phyloP scores from a whole-genome alignment of 2,329 filamentous ascomycete species.

The Drechmeria coniospora region DNA sequence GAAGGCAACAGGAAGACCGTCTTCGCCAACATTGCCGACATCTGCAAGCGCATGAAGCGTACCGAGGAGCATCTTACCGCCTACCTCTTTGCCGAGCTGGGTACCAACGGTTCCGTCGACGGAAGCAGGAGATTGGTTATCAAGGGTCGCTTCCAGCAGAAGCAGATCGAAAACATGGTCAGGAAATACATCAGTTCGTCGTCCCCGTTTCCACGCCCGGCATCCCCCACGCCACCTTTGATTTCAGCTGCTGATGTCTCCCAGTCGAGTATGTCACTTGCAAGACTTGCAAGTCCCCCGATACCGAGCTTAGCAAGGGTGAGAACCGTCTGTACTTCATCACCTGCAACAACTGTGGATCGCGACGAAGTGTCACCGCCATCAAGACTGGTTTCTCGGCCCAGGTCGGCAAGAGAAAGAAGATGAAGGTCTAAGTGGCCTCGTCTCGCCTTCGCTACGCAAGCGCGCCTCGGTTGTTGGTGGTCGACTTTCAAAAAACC shows the following conservation, averaged over 20 bases:
- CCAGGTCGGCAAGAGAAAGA: constrained; percentile 96
- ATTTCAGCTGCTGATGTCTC: neutral
- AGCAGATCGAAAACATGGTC: constrained; percentile 95
- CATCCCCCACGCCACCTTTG: neutral
- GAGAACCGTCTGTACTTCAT: constrained; percentile 99
- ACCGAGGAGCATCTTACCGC: constrained; percentile 94
- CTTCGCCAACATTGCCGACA: constrained; percentile 97
- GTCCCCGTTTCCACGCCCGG: neutral
- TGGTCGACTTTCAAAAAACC: too few relatives aligned
- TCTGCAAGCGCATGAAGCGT: constrained; percentile 98
- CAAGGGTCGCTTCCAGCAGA: constrained; percentile 99
- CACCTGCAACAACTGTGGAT: constrained; percentile 75
- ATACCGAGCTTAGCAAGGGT: constrained; percentile 94
- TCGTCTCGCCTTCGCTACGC: too few relatives aligned
- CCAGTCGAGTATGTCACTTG: constrained; percentile 92
- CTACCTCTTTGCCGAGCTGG: constrained; percentile 94
- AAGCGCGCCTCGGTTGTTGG: too few relatives aligned
- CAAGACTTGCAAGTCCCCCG: constrained; percentile 91
- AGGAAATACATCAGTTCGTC: constrained; percentile 81
- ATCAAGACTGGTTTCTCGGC: constrained; percentile 99
- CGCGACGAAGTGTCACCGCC: constrained; percentile 76
- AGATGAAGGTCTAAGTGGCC: constrained; percentile 76
- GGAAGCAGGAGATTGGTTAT: constrained; percentile 87
- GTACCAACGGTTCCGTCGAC: constrained; percentile 90
- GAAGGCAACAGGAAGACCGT: constrained; percentile 99